A percentile compares a stretch with the other conserved stretches of the same genome.
phyloP scores from a whole-genome alignment of 139 green algal genomes.

The Parachlorella kessleri region DNA sequence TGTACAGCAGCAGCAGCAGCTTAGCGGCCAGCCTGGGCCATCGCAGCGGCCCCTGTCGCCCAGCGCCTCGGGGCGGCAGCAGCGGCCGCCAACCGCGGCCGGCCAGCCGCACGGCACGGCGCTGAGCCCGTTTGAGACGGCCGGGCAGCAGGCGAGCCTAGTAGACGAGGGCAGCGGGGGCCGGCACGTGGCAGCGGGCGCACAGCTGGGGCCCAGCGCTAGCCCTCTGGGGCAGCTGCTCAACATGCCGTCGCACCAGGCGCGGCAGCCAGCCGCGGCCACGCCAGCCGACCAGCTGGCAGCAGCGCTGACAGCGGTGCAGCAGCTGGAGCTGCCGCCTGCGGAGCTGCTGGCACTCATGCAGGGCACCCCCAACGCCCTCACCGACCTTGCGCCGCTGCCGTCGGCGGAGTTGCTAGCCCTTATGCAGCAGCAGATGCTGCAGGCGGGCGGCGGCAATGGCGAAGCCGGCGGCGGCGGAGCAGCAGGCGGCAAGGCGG shows the following conservation, averaged over 20 bases:
- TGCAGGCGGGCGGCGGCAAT: neutral
- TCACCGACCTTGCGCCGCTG: neutral
- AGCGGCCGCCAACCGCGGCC: too few relatives aligned
- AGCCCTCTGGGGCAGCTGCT: neutral
- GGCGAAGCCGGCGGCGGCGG: neutral
- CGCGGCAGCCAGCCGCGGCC: neutral
- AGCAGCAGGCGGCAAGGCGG: neutral
- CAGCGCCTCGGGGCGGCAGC: neutral
- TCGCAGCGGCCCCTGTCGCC: neutral
- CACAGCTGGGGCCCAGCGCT: neutral
- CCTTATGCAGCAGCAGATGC: conserved; percentile 27
- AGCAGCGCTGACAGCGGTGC: neutral
- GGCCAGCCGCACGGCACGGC: neutral
- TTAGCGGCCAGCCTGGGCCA: neutral
- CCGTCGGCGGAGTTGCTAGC: neutral
- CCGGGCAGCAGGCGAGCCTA: neutral
- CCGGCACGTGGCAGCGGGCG: neutral
- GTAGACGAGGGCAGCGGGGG: neutral
- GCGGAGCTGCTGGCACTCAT: neutral
- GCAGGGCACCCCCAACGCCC: neutral
- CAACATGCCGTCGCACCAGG: too few relatives aligned
- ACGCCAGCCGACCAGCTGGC: neutral
- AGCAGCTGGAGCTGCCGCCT: neutral
- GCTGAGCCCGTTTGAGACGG: neutral
- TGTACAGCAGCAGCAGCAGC: neutral